Evolutionary conservation across 73 alveolate genomes (phyloP).

Genomic region (Breviolum minutum): DNA sequence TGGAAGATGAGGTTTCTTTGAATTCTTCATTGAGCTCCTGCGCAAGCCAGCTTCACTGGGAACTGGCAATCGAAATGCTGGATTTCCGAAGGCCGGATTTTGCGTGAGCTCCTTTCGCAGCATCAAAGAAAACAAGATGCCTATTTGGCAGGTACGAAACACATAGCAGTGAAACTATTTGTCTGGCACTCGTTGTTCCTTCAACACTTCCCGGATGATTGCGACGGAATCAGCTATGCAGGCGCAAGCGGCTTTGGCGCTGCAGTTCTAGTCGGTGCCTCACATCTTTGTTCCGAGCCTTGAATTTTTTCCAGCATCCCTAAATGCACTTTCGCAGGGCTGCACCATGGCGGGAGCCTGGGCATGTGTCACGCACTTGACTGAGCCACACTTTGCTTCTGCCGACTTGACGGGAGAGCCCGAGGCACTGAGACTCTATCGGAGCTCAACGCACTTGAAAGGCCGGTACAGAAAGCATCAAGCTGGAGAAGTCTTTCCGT

Average conservation of each 20-base stretch:
- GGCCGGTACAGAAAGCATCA: neutral
- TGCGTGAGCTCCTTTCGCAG: neutral
- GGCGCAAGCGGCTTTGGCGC: slow-evolving; percentile 69
- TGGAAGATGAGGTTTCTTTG: neutral
- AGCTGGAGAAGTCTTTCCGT: no score
- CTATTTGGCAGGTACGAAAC: neutral
- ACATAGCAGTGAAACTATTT: neutral
- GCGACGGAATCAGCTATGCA: neutral
- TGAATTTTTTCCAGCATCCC: neutral
- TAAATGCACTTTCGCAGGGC: neutral
- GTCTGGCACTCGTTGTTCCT: neutral
- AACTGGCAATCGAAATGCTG: slow-evolving; percentile 44
- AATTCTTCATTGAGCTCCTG: slow-evolving; percentile 53
- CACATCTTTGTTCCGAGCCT: neutral
- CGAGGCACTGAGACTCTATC: slow-evolving; percentile 32
- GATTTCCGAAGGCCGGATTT: slow-evolving; percentile 4
- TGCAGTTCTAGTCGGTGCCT: slow-evolving; percentile 12
- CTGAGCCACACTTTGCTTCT: neutral
- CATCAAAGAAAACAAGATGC: neutral
- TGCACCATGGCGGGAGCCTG: slow-evolving; percentile 69
- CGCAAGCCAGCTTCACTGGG: slow-evolving; percentile 51
- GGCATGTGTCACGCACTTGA: slow-evolving; percentile 13
- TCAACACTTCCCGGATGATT: neutral
- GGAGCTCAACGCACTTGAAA: neutral
- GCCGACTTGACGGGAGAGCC: neutral